phyloP scores from a whole-genome alignment of 2,329 filamentous ascomycete species.

The Fusarium verrucosum region DNA sequence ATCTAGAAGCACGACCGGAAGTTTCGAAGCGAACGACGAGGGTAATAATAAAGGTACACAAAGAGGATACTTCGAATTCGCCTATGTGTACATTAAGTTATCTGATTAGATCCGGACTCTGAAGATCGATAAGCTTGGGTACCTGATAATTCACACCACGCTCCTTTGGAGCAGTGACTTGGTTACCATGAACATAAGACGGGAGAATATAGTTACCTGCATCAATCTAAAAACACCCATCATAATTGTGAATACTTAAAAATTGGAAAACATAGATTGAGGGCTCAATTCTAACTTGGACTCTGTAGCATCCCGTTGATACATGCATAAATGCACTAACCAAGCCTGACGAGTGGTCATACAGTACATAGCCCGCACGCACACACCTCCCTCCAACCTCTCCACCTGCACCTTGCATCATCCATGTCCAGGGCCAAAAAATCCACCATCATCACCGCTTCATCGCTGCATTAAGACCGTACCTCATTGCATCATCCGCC shows the following conservation, averaged over 20 bases:
- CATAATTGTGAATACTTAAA: background rate
- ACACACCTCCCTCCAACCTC: conserved; percentile 31
- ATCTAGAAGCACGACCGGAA: background rate
- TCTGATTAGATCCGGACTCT: conserved; percentile 26
- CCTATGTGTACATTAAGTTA: conserved; percentile 17
- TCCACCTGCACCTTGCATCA: conserved; percentile 37
- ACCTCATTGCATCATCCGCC: background rate
- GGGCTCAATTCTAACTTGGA: background rate
- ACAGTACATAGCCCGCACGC: too few relatives aligned
- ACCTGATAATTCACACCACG: background rate
- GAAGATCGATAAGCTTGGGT: conserved; percentile 6
- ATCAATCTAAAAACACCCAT: background rate
- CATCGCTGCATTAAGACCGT: conserved; percentile 1
- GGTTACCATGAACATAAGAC: too few relatives aligned
- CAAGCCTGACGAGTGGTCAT: conserved; percentile 16
- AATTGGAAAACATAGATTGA: too few relatives aligned
- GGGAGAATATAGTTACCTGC: background rate
- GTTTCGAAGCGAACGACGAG: background rate
- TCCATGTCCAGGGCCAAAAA: conserved; percentile 14
- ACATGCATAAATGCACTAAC: conserved; percentile 15
- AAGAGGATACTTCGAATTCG: background rate
- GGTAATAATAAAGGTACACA: background rate
- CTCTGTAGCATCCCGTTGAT: conserved; percentile 1
- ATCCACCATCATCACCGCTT: conserved; percentile 24
- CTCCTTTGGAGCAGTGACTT: background rate